Evolutionary conservation across 1,284 basidiomycete species (phyloP).

Genomic region (Mrakiaceae sp.): DNA sequence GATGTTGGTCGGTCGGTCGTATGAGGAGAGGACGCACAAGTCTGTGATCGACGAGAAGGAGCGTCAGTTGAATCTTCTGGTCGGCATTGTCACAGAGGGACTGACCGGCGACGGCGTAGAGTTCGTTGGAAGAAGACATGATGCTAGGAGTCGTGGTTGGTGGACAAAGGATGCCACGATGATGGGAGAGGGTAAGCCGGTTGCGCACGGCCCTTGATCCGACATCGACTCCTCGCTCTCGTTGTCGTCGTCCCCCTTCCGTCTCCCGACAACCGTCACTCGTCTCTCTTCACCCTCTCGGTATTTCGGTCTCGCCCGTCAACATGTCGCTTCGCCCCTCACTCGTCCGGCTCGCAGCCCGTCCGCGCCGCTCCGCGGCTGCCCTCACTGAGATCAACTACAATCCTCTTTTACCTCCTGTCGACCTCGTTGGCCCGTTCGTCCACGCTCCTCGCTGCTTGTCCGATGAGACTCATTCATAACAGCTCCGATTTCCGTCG

Average conservation of each 20-base stretch:
- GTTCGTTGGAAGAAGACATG: slow-evolving; percentile 2
- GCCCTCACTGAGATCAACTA: neutral
- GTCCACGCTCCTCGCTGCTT: neutral
- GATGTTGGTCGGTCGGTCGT: neutral
- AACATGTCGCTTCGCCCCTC: slow-evolving; percentile 1
- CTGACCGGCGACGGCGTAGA: slow-evolving; percentile 8
- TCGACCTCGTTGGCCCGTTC: slow-evolving; percentile 10
- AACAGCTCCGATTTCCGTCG: neutral
- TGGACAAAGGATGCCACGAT: no score
- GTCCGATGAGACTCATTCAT: neutral
- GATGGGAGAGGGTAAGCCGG: no score
- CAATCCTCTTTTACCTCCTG: neutral
- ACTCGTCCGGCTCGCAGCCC: neutral
- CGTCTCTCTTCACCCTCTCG: no score
- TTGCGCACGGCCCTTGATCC: no score
- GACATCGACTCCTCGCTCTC: no score
- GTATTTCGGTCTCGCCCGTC: no score
- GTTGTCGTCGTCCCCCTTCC: no score
- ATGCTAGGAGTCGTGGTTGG: neutral
- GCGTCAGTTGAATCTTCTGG: slow-evolving; percentile 32
- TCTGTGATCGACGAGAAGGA: slow-evolving; percentile 22
- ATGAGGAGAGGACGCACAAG: neutral
- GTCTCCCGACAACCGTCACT: no score
- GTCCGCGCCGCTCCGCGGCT: neutral
- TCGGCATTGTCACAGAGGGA: slow-evolving; percentile 23